Evolutionary conservation across 495 filamentous ascomycete species (phyloP).

Genomic region (Viridothelium virens): DNA sequence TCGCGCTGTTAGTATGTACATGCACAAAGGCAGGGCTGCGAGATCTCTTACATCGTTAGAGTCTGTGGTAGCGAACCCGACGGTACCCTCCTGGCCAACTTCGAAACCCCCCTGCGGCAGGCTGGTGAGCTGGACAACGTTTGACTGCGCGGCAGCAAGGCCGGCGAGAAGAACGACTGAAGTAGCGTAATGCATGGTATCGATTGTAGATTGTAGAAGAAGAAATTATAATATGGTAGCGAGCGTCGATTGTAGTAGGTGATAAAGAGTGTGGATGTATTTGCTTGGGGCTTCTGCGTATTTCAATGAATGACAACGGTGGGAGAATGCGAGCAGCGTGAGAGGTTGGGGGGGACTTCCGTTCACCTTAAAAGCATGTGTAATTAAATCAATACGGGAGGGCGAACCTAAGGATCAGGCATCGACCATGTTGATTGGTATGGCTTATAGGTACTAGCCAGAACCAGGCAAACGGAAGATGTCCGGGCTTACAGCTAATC

Average conservation of each 20-base stretch:
- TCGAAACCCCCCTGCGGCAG: constrained; percentile 21
- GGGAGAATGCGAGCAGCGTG: background rate
- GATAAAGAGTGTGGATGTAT: background rate
- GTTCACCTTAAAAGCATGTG: background rate
- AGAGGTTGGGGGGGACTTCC: background rate
- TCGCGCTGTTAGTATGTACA: constrained; percentile 8
- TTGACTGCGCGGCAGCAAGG: constrained; percentile 28
- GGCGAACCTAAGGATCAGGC: background rate
- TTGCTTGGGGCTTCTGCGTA: background rate
- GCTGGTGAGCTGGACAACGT: constrained; percentile 25
- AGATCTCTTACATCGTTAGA: constrained; percentile 18
- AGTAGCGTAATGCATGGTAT: constrained; percentile 4
- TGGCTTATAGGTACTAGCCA: background rate
- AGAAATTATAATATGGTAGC: background rate
- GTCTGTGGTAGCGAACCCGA: constrained; percentile 24
- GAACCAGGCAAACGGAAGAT: background rate
- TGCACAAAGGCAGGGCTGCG: background rate
- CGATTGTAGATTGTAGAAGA: background rate
- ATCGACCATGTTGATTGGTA: background rate
- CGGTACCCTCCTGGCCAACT: constrained; percentile 15
- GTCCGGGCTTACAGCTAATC: background rate
- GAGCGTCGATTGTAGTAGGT: background rate
- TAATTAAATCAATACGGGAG: background rate
- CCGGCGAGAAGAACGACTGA: constrained; percentile 23
- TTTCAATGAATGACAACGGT: constrained; percentile 10